Percentiles rank a stretch among this genome's conserved stretches.
phyloP scores from a whole-genome alignment of 2,329 filamentous ascomycete genomes.

The Colletotrichum euphorbiae region DNA sequence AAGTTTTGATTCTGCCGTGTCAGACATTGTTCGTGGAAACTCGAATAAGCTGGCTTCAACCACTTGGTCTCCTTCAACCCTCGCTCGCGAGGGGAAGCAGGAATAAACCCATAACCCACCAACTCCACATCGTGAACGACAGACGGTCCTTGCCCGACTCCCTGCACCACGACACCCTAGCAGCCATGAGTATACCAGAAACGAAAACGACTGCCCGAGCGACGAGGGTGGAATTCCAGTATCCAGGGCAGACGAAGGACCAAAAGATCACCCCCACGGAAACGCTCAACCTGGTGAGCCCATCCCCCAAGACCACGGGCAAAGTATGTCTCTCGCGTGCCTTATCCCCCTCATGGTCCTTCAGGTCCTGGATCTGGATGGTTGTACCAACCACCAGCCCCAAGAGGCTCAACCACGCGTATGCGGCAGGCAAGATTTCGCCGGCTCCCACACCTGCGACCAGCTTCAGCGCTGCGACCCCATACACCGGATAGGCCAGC shows the following conservation, averaged over 20 bases:
- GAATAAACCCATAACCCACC: constrained; percentile 1
- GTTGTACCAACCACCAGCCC: not conserved
- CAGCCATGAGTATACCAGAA: not conserved
- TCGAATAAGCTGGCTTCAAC: too few species aligned
- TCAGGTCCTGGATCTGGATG: constrained; percentile 1
- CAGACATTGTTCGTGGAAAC: too few species aligned
- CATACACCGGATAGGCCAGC: constrained; percentile 4
- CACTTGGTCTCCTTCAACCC: not conserved
- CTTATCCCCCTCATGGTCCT: not conserved
- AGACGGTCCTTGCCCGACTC: not conserved
- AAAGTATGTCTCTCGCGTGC: not conserved
- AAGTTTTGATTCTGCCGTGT: too few species aligned
- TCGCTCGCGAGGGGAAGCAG: not conserved
- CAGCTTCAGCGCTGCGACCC: constrained; percentile 4
- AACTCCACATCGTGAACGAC: constrained; percentile 5
- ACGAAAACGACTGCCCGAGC: not conserved
- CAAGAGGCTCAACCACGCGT: not conserved
- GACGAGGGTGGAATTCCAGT: not conserved
- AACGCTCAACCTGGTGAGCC: not conserved
- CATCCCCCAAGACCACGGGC: not conserved
- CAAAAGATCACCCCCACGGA: not conserved
- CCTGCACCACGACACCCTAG: not conserved
- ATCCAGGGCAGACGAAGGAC: not conserved
- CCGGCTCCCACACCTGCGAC: not conserved
- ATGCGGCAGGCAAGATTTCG: not conserved